Base-by-base conservation (phyloP, 805 yeast genomes). In the Myxozyma udenii region DNA sequence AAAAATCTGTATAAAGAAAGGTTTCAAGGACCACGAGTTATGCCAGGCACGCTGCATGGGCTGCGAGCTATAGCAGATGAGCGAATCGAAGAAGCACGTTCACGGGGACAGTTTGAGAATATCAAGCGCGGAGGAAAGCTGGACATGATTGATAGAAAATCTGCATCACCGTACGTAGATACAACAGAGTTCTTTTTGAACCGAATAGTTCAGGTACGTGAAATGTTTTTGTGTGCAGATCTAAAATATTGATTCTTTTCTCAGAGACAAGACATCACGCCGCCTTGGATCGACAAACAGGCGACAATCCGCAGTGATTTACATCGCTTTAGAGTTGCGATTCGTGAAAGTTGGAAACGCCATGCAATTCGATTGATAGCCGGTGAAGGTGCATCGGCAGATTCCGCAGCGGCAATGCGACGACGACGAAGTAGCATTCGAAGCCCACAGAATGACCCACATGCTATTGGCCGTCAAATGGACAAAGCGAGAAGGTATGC, bases 211-310 rank as follows among this genome's bases (percentile, higher is more conserved):
- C 78, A 76, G 55, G 59, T 55, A 28, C 22, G 49, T 21, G 3
- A 2, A 2, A 22, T 11, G 16, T 12, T 32, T 4, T 23, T 33
- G 14, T 3, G 4, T 16, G 14, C 23, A 26, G 50, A 14, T 32
- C 47, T 41, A 18, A 9, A 23, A 4, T n/a, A 24, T 1, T 28
- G 4, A 26, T n/a, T n/a, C n/a, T n/a, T n/a, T n/a, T 36, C 3
- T 12, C 62, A 68, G 47, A 77, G 79, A 39, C 96, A 89, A 66
- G 89, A 87, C 44, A 81, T 87, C 0, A 71, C 81, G 9, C 95
- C 96, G 0, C 95, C 95, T 0, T 89, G 96, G 96, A 83, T 89
- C 33, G 95, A 87, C 61, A 82, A 79, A 49, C 93, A 86, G 66
- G 73, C 78, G 18, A 74, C 78, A 1, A 78, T 84, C 3, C 75